Evolutionary conservation across 1,139 yeast genomes (phyloP), one percentile per base, ranked within the genome.

Genomic region (Candida mesenterica): DNA sequence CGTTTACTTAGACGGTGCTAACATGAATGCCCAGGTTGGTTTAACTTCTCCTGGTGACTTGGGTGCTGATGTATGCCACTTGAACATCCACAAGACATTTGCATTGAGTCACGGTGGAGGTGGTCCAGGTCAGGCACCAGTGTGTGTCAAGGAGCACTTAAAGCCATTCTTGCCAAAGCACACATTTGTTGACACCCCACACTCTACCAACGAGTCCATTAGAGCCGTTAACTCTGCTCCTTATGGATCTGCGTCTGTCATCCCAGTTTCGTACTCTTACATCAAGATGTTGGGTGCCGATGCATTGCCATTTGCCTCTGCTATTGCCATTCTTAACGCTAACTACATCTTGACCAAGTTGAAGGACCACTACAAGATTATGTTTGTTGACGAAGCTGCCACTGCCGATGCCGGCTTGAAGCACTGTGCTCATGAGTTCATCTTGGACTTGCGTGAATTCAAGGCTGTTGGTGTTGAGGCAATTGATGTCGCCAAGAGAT

Each of bases 71-170:
- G 97, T 92, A 31, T 92, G 98, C 64, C 98, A 92, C 57, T 75
- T 92, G 67, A 92, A 92, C 60, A 73, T 92, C 57, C 98, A 92
- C 72, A 92, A 92, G 68, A 92, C 98, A 1, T 92, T 92, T 70
- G 92, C 97, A 33, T 89, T 92, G 57, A 95, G 96, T 43, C 98
- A 92, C 59, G 98, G 98, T 54, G 98, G 98, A 55, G 98, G 98
- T 59, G 98, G 98, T 33, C 98, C 98, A 30, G 98, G 97, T 53
- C 95, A 90, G 57, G 98, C 97, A 8, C 97, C 98, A 40, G 94
- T 92, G 43, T 89, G 97, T 73, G 97, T 90, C 44, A 84, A 82
- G 53, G 68, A 73, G 40, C 96, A 89, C 60, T 71, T 92, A 54
- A 76, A 75, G 33, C 89, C 90, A 39, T 89, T 80, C 65, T 74